phyloP scores from a whole-genome alignment of 2,329 filamentous ascomycete genomes.

The Fusarium praegraminearum region DNA sequence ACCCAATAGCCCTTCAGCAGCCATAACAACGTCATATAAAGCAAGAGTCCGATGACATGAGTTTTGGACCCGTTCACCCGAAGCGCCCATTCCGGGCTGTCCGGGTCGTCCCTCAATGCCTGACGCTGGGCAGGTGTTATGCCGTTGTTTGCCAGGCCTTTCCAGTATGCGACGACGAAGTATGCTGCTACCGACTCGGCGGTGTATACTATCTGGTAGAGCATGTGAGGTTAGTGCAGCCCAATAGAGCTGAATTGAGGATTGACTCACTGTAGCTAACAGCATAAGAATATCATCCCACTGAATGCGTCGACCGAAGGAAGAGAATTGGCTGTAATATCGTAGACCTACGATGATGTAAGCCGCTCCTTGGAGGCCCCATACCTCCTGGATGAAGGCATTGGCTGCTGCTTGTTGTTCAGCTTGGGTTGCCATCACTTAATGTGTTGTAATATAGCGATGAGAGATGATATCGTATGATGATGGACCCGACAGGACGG shows the following conservation, averaged over 20 bases:
- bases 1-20: conserved; percentile 2
- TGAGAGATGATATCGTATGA: neutral
- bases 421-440: neutral
- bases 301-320: neutral
- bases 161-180: conserved; percentile 5
- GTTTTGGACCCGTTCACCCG: neutral
- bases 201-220: neutral
- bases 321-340: neutral
- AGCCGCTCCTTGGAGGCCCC: neutral
- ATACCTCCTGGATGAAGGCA: conserved; percentile 1
- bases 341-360: neutral
- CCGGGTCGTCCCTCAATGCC: neutral
- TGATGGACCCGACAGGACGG: neutral
- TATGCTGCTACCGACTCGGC: neutral
- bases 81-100: neutral
- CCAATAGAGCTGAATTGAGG: accelerated
- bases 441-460: accelerated
- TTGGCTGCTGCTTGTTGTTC: conserved; percentile 3
- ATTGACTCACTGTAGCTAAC: neutral
- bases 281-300: conserved; percentile 1
- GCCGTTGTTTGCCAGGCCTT: neutral
- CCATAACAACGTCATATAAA: neutral
- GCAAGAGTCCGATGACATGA: neutral
- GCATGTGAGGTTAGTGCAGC: accelerated
- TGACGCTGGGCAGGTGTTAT: neutral